A percentile compares a stretch with the other conserved stretches of the same genome.
phyloP scores from a whole-genome alignment of 2,329 filamentous ascomycete species.

The Eurotiales sp. region DNA sequence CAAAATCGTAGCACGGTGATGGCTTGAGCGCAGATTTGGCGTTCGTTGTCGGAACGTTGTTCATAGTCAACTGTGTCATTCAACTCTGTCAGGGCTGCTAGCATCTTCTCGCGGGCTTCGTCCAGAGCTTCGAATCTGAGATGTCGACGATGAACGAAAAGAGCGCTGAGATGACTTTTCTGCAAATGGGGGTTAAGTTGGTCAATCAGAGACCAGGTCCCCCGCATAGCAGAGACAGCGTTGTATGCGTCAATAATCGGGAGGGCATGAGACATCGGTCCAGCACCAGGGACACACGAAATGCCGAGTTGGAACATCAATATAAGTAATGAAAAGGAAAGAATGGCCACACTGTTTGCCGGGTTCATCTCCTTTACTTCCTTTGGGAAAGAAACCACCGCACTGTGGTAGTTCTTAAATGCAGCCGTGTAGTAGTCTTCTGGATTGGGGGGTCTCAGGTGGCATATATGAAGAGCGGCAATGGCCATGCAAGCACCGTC shows the following conservation, averaged over 20 bases:
- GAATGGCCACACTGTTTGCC: conserved; percentile 10
- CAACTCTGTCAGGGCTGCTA: not conserved
- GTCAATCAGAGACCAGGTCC: conserved; percentile 15
- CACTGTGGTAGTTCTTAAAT: conserved; percentile 13
- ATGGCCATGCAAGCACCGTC: conserved; percentile 13
- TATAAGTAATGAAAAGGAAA: conserved; percentile 13
- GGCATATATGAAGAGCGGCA: conserved; percentile 12
- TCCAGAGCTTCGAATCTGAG: conserved; percentile 12
- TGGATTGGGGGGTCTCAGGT: conserved; percentile 12
- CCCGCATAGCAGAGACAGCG: conserved; percentile 11
- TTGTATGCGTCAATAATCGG: conserved; percentile 13
- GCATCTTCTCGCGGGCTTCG: conserved; percentile 7
- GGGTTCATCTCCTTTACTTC: conserved; percentile 12
- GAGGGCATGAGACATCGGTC: conserved; percentile 10
- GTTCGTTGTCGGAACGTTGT: conserved; percentile 1
- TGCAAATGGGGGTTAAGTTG: conserved; percentile 11
- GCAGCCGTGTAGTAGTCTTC: conserved; percentile 13
- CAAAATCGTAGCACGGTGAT: conserved; percentile 15
- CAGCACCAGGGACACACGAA: conserved; percentile 14
- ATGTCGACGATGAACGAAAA: conserved; percentile 13
- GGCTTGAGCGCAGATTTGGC: conserved; percentile 10
- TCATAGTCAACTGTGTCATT: conserved; percentile 9
- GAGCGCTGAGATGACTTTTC: conserved; percentile 7
- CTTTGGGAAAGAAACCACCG: conserved; percentile 14
- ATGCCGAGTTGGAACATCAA: conserved; percentile 15